Conservation (phyloP, 331 rosid species). For the Erythrophleum ivorense region DNA sequence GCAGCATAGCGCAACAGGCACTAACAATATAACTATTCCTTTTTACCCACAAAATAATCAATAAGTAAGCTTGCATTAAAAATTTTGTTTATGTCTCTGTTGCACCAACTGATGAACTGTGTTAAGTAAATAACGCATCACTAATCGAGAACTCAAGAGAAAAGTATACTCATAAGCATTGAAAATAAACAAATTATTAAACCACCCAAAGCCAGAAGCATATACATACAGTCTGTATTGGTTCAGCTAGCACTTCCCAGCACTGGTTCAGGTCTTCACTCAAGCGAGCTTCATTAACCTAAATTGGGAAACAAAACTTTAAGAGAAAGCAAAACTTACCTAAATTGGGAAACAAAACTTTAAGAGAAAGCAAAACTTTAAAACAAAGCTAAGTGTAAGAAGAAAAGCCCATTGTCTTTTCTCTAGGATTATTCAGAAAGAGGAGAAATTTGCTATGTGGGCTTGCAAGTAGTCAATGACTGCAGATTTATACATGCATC, state of each 20-base stretch:
- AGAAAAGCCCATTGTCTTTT: background rate
- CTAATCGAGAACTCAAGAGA: background rate
- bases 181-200: slow-evolving; percentile 14
- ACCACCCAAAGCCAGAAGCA: slow-evolving; percentile 19
- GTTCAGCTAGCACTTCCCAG: slow-evolving; percentile 98
- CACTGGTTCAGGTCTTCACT: slow-evolving; percentile 78
- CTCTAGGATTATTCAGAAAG: slow-evolving; percentile 22
- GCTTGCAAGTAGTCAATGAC: slow-evolving; percentile 32
- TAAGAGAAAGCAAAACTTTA: background rate
- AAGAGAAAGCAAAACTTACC: slow-evolving; percentile 42
- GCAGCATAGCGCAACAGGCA: background rate
- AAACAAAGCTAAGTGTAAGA: slow-evolving; percentile 7
- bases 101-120: background rate
- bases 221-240: slow-evolving; percentile 80
- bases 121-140: slow-evolving; percentile 4
- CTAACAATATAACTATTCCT: background rate
- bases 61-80: background rate
- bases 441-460: background rate
- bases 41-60: background rate
- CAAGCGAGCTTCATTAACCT: slow-evolving; percentile 76
- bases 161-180: background rate
- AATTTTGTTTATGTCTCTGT: slow-evolving; percentile 26
- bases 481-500: slow-evolving; percentile 17
- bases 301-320: slow-evolving; percentile 34
- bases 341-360: slow-evolving; percentile 41